Base-by-base conservation (phyloP, 495 filamentous ascomycete genomes). In the Podospora fimiseda region DNA sequence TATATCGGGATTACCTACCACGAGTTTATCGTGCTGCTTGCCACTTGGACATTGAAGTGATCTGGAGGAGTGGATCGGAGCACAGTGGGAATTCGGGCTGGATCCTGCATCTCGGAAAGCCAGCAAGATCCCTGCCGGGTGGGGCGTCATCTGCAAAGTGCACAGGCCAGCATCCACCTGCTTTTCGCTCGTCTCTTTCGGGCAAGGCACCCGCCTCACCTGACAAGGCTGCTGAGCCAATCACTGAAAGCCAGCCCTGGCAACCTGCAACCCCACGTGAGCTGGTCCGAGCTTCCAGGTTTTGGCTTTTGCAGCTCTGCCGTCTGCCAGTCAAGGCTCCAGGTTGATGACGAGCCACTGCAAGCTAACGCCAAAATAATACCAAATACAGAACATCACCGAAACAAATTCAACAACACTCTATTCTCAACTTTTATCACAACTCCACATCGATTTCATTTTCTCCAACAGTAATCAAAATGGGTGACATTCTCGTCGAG, bases 401-500 rank as follows among this genome's bases (percentile, higher is more conserved):
- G 49, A 59, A 57, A 40, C 51, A 44, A 39, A 11, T 9, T 37
- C 21, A 30, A 23, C 55, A 50, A 54, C 48, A 39, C n/a, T 19
- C 22, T 19, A 42, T 44, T 46, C 22, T 48, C 55, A 49, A 7
- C 36, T 41, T 27, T 43, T 9, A 52, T 38, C 41, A 19, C 42
- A 7, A n/a, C n/a, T n/a, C n/a, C n/a, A n/a, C n/a, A n/a, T n/a
- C n/a, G n/a, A n/a, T n/a, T n/a, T n/a, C n/a, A n/a, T n/a, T n/a
- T n/a, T n/a, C n/a, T n/a, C n/a, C n/a, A n/a, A n/a, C 27, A 11
- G 27, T 22, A 22, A 2, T 53, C 63, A 82, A 58, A 60, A 91
- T 95, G 90, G 90, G 80, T 65, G 89, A 93, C 73, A 81, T 89
- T 60, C 77, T 82, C 62, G 83, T 94, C 60, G 88, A 94, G 71